These are phyloP conservation scores for Haplosporangium sp. DNA, from an alignment of 371 early-diverging fungal genomes.

Conservation along the genomic window DNA sequence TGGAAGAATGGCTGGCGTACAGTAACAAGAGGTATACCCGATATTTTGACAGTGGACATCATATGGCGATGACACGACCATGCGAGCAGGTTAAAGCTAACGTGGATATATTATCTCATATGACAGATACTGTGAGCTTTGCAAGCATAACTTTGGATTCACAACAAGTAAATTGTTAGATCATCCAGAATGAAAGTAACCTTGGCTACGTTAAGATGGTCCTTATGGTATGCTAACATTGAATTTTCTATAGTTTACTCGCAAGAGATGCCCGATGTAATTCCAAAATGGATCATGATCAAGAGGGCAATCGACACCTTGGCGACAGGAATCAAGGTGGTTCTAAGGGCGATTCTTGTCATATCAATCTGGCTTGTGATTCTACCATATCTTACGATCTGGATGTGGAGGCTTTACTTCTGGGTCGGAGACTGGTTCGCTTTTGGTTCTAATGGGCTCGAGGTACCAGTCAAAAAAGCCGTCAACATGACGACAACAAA, in stretches of 20 bases:
- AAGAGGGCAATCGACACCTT: slow-evolving; percentile 59
- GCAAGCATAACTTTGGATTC: slow-evolving; percentile 85
- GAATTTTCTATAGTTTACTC: slow-evolving; percentile 62
- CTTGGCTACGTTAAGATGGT: not conserved
- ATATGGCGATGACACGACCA: slow-evolving; percentile 2
- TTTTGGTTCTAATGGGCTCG: slow-evolving; percentile 37
- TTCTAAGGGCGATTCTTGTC: slow-evolving; percentile 66
- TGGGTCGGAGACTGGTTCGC: slow-evolving; percentile 71
- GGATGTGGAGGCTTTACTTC: slow-evolving; percentile 83
- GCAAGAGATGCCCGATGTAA: slow-evolving; percentile 75
- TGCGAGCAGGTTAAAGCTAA: not conserved
- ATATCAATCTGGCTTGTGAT: slow-evolving; percentile 80
- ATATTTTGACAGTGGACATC: not conserved
- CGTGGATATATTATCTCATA: slow-evolving; percentile 1
- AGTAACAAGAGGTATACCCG: slow-evolving; percentile 74
- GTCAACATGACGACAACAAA: not conserved
- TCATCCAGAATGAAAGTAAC: not conserved
- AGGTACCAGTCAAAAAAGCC: slow-evolving; percentile 2
- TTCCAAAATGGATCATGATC: slow-evolving; percentile 65
- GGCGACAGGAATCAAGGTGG: slow-evolving; percentile 22
- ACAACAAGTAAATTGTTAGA: slow-evolving; percentile 71
- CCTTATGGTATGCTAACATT: not conserved
- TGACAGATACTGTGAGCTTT: slow-evolving; percentile 87
- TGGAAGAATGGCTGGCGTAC: slow-evolving; percentile 89
- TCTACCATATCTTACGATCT: slow-evolving; percentile 83